A percentile compares a stretch with the other conserved stretches of the same genome.
Conservation (phyloP, 441 rosid species). For the Syzygium syzygioides region DNA sequence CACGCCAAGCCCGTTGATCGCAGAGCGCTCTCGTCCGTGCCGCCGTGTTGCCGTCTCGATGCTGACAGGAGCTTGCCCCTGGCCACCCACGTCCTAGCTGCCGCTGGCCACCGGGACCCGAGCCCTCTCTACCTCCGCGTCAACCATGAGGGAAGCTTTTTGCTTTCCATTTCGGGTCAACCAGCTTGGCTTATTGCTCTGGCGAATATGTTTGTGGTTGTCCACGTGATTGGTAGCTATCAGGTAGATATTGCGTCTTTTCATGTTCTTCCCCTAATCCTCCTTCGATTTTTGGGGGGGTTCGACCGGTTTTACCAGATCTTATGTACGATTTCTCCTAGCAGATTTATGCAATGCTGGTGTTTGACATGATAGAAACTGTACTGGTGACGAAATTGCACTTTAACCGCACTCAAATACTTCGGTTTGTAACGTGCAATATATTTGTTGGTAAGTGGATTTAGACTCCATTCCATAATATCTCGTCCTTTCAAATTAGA, state of each 20-base stretch:
- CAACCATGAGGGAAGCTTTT: no score
- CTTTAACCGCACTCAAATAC: conserved; percentile 40
- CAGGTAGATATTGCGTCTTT: conserved; percentile 36
- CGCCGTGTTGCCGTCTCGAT: no score
- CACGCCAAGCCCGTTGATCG: no score
- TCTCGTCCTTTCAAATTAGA: background rate
- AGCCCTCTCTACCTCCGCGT: no score
- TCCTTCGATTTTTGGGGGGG: background rate
- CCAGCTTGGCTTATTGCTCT: conserved; percentile 64
- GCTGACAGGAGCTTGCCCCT: no score
- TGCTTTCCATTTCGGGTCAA: background rate
- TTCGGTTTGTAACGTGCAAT: conserved; percentile 55
- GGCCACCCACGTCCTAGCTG: no score
- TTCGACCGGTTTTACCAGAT: background rate
- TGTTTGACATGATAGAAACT: conserved; percentile 87
- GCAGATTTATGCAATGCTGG: conserved; percentile 86
- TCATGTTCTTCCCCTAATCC: background rate
- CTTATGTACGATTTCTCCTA: background rate
- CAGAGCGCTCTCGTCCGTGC: no score
- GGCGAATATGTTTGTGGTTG: conserved; percentile 71
- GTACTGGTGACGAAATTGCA: conserved; percentile 54
- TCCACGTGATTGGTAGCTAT: conserved; percentile 82
- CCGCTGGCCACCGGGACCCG: no score
- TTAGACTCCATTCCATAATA: background rate
- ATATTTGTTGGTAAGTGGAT: conserved; percentile 59